Percentiles rank a stretch among this genome's conserved stretches.
phyloP scores from a whole-genome alignment of 306 rosid species.

The Castanea sativa region DNA sequence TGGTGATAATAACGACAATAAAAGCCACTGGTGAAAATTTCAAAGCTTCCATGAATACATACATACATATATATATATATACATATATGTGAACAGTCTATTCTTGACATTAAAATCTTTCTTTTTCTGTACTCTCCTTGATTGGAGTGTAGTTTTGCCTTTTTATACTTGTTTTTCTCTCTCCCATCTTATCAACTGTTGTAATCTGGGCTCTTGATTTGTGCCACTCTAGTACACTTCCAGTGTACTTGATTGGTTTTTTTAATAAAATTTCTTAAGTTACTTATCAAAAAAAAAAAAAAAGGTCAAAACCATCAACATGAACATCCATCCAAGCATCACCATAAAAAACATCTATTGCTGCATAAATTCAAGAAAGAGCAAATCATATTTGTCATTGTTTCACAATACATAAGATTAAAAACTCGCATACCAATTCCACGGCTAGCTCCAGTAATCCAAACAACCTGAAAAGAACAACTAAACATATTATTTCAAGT shows the following conservation, averaged over 20 bases:
- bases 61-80: not conserved
- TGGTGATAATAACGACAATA: not conserved
- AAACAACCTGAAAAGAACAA: conserved; percentile 57
- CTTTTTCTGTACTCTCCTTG: too few species aligned
- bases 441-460: conserved; percentile 98
- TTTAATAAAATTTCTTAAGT: too few species aligned
- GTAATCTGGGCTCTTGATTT: too few species aligned
- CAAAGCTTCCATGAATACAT: not conserved
- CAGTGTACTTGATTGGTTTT: too few species aligned
- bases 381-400: not conserved
- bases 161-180: too few species aligned
- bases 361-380: not conserved
- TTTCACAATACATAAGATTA: not conserved
- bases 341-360: not conserved
- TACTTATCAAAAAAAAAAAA: too few species aligned
- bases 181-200: too few species aligned
- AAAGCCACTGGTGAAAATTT: not conserved
- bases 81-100: too few species aligned
- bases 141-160: too few species aligned
- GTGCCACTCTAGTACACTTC: too few species aligned
- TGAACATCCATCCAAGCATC: not conserved
- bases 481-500: not conserved
- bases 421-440: conserved; percentile 66
- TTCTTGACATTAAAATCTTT: too few species aligned
- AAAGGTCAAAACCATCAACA: not conserved